Base-by-base conservation (phyloP, 495 filamentous ascomycete genomes). In the Penicillium diatomitis region DNA sequence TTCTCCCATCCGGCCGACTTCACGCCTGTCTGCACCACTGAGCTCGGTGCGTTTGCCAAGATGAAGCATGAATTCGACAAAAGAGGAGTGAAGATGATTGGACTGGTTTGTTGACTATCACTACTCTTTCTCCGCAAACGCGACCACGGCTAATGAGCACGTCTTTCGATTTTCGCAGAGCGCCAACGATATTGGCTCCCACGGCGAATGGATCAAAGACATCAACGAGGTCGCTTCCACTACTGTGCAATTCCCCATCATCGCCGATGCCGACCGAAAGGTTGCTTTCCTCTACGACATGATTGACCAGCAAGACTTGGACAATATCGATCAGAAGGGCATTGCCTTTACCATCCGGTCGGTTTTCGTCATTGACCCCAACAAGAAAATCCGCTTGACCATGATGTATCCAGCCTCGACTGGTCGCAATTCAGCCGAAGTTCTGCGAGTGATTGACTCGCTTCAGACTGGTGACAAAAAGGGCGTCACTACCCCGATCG, bases 301-400 rank as follows among this genome's bases (percentile, higher is more conserved):
- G 92, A 77, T 98, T 55, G 92, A 98, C 61, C 75, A 86, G 66
- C 82, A 87, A 57, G 83, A 88, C 60, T 74, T 76, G 49, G 85
- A 83, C 61, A 97, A 96, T 75, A 90, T 96, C 46, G 89, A 94
- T 68, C 73, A 81, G 62, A 97, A 97, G 83, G 92, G 89, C 50
- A 89, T 95, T 60, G 90, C 92, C 48, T 95, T 97, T 74, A 97
- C 92, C 65, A 96, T 98, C 77, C 90, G 92, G 64, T 95, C 88
- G 55, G 94, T 97, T 70, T 98, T 97, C 80, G 77, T 97, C 75
- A 94, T 98, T 69, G 92, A 97, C 77, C 94, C 92, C 48, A 95
- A 85, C 79, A 96, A 97, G 83, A 90, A 84, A 58, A 96, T 97
- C 70, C 89, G 92, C 60, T 83, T 89, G 61, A 96, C 95, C 68